Base-by-base conservation (phyloP, 306 rosid genomes). In the Ziziphus jujuba region DNA sequence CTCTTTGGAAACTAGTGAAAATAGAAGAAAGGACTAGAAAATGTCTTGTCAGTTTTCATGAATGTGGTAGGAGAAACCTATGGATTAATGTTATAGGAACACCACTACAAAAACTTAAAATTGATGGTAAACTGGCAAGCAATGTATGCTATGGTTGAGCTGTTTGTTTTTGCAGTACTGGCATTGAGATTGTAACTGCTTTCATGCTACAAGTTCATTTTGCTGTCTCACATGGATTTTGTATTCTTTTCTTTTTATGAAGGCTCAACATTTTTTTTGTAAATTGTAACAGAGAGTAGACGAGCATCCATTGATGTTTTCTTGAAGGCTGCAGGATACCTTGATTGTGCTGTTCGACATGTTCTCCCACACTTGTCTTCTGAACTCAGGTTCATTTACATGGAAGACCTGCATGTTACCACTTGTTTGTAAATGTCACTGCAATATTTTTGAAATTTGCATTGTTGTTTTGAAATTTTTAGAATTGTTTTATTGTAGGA, bases 321-420 rank as follows among this genome's bases (percentile, higher is more conserved):
- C 74, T 79, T 90, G 70, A 93, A 88, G 82, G 96, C 97, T 43
- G 91, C 98, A 65, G 97, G 97, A 76, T 85, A 84, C 84, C 79
- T 93, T 72, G 98, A 93, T 75, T 93, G 98, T 81, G 98, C 98
- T 17, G 97, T 93, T 56, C 83, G 81, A 73, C 90, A 90, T 60
- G 95, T 90, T 70, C 91, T 90, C 74, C 98, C 98, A 12, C 97
- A 93, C 71, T 81, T 93, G 70, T 81, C 98, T 65, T 65, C 69
- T 31, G 97, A 90, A 73, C 84, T 87, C 70, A 90, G 95, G 98
- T 89, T 81, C 74, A 80, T 69, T 56, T 74, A 33, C 59, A 66
- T 67, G 61, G 74, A 58, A 45, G 67, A 38, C 63, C 28, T 11
- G 3, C 51, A 33, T 57, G 24, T 12, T 63, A 23, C 58, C n/a